These are phyloP conservation scores for Dillenia turbinata DNA, from an alignment of 164 flowering plant genomes.

Conservation along the genomic window DNA sequence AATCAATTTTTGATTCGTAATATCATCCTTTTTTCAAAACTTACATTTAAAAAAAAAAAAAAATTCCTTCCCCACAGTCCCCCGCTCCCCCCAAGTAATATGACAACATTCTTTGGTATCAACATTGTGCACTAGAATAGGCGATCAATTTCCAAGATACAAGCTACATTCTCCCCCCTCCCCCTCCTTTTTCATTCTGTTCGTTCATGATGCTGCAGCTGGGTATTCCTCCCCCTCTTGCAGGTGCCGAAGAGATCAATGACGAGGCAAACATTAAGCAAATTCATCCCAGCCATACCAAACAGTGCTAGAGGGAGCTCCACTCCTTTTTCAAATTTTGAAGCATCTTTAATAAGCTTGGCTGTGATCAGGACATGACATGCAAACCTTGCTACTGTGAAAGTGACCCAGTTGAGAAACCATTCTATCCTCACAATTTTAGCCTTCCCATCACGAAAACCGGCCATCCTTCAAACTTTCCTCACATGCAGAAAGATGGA, in stretches of 20 bases:
- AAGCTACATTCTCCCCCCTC: conserved; percentile 3
- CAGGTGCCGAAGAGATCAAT: conserved; percentile 71
- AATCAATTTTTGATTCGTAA: no score
- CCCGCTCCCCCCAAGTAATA: no score
- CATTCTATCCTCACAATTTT: conserved; percentile 68
- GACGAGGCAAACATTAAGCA: conserved; percentile 72
- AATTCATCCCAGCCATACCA: conserved; percentile 93
- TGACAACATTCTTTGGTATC: no score
- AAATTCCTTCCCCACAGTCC: no score
- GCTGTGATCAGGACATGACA: conserved; percentile 69
- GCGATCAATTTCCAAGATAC: background rate
- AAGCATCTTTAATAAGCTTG: conserved; percentile 76
- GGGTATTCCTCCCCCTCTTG: conserved; percentile 41
- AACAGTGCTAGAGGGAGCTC: conserved; percentile 85
- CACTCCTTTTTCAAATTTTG: conserved; percentile 66
- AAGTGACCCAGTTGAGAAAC: conserved; percentile 65
- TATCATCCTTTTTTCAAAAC: no score
- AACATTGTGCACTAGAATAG: background rate
- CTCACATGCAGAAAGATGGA: conserved; percentile 84
- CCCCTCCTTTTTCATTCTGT: background rate
- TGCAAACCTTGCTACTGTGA: conserved; percentile 49
- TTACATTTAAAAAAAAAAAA: no score
- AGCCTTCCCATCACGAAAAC: conserved; percentile 61
- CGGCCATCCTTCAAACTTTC: conserved; percentile 85
- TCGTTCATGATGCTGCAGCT: conserved; percentile 18